Percentiles rank a stretch among this genome's conserved stretches.
These are phyloP conservation scores for Heterobasidion occidentale DNA, from an alignment of 1,284 basidiomycete species.

Conservation along the genomic window DNA sequence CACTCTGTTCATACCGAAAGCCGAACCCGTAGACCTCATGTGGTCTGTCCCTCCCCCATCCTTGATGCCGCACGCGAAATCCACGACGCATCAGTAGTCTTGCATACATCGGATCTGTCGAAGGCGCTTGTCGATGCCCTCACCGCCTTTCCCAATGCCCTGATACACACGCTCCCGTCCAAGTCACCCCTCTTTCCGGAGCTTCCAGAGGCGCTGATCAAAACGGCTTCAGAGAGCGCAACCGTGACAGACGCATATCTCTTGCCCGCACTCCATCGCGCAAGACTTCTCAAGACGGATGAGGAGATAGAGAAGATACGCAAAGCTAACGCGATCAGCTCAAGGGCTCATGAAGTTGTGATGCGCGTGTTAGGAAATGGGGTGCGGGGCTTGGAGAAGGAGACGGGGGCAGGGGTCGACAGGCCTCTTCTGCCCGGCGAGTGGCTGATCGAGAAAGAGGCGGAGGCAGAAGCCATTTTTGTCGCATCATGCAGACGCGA, in stretches of 20 bases:
- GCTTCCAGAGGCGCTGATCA: slow-evolving; percentile 33
- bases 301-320: slow-evolving; percentile 69
- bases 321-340: slow-evolving; percentile 78
- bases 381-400: slow-evolving; percentile 46
- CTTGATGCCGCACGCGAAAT: slow-evolving; percentile 44
- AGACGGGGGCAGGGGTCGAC: slow-evolving; percentile 35
- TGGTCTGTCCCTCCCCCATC: slow-evolving; percentile 84
- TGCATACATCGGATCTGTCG: slow-evolving; percentile 41
- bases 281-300: slow-evolving; percentile 71
- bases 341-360: slow-evolving; percentile 80
- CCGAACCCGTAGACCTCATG: slow-evolving; percentile 67
- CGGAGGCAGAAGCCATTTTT: slow-evolving; percentile 87
- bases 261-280: slow-evolving; percentile 65
- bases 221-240: slow-evolving; percentile 27
- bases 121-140: slow-evolving; percentile 44
- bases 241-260: slow-evolving; percentile 51
- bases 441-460: slow-evolving; percentile 86
- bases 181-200: slow-evolving; percentile 48
- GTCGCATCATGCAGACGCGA: slow-evolving; percentile 80
- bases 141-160: slow-evolving; percentile 48
- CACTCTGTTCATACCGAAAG: slow-evolving; percentile 71
- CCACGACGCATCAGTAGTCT: slow-evolving; percentile 53
- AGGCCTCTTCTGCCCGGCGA: slow-evolving; percentile 59
- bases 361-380: slow-evolving; percentile 84
- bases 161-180: slow-evolving; percentile 58